These are phyloP conservation scores for Salvia hispanica DNA, from an alignment of 257 asterid species.

Conservation along the genomic window DNA sequence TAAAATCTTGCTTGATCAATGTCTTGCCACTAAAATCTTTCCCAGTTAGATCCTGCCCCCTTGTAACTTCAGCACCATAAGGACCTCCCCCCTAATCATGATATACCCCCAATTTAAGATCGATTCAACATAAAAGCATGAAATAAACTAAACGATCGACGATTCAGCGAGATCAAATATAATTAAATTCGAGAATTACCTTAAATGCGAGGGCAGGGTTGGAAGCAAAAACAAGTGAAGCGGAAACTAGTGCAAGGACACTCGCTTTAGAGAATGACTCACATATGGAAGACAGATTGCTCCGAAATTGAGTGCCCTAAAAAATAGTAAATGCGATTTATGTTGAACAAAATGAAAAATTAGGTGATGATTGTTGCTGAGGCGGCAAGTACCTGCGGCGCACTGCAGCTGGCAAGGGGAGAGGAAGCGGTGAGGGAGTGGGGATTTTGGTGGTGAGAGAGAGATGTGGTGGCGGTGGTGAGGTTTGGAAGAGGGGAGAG, in stretches of 20 bases:
- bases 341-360: background rate
- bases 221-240: slow-evolving; percentile 68
- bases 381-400: slow-evolving; percentile 40
- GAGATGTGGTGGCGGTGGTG: slow-evolving; percentile 26
- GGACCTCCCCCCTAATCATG: slow-evolving; percentile 88
- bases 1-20: slow-evolving; percentile 88
- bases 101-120: background rate
- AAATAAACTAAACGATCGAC: background rate
- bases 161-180: slow-evolving; percentile 15
- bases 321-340: slow-evolving; percentile 12
- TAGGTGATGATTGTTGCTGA: slow-evolving; percentile 1
- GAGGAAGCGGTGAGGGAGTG: slow-evolving; percentile 31
- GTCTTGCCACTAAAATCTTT: slow-evolving; percentile 87
- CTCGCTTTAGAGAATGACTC: slow-evolving; percentile 64
- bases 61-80: slow-evolving; percentile 90
- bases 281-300: slow-evolving; percentile 33
- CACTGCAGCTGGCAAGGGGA: slow-evolving; percentile 12
- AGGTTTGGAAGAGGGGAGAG: slow-evolving; percentile 44
- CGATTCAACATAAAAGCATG: slow-evolving; percentile 10
- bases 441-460: slow-evolving; percentile 20
- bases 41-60: slow-evolving; percentile 93
- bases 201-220: slow-evolving; percentile 91
- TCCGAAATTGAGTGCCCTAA: slow-evolving; percentile 41
- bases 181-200: slow-evolving; percentile 41
- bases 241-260: slow-evolving; percentile 66